A percentile compares a stretch with the other conserved stretches of the same genome.
Evolutionary conservation across 805 yeast genomes (phyloP).

Genomic region (Zygotorulaspora danielsina): DNA sequence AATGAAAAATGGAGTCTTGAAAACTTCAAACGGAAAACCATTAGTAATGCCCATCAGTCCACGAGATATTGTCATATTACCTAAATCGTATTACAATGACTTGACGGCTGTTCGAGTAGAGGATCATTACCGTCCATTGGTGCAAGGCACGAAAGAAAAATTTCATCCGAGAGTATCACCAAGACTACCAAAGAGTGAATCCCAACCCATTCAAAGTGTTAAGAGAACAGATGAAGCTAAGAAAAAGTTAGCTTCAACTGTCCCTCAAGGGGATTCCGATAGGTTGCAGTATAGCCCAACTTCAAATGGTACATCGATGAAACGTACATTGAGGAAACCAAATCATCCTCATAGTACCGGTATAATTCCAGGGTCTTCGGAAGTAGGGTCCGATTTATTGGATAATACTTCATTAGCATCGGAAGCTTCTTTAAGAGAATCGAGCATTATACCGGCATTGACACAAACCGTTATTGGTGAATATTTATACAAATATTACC

Average conservation of each 20-base stretch:
- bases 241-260: background rate
- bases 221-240: no score
- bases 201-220: background rate
- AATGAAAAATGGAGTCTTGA: constrained; percentile 46
- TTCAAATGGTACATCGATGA: constrained; percentile 1
- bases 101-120: no score
- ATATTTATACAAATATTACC: constrained; percentile 76
- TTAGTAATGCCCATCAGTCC: constrained; percentile 15
- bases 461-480: constrained; percentile 95
- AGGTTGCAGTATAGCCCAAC: background rate
- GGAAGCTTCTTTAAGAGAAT: constrained; percentile 59
- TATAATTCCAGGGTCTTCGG: constrained; percentile 3
- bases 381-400: constrained; percentile 21
- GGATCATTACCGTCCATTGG: no score
- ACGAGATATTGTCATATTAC: constrained; percentile 56
- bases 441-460: constrained; percentile 74
- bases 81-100: constrained; percentile 59
- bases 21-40: background rate
- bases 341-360: background rate
- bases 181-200: background rate
- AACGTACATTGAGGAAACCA: background rate
- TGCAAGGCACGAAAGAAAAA: background rate
- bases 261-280: background rate
- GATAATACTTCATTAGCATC: constrained; percentile 45
- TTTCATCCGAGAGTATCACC: background rate